Conservation (phyloP, 352 stramenopile species). For the Pythium apleroticum region DNA sequence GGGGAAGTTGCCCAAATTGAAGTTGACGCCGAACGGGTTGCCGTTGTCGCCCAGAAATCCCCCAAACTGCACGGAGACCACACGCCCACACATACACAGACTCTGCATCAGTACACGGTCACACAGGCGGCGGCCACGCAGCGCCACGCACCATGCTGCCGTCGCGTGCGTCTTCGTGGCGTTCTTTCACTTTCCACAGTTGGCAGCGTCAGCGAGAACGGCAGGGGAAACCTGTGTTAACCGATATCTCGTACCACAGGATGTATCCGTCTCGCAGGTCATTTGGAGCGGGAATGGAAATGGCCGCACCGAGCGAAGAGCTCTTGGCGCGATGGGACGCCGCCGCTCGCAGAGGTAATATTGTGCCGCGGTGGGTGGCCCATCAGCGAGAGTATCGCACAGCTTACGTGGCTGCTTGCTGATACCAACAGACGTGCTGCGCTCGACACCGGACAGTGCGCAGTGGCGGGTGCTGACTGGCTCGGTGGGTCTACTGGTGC, state of each 20-base stretch:
- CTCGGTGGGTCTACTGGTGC: slow-evolving; percentile 12
- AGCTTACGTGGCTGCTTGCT: too few relatives aligned
- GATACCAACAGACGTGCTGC: slow-evolving; percentile 28
- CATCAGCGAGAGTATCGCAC: background rate
- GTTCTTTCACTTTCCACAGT: slow-evolving; percentile 22
- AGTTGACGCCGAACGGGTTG: slow-evolving; percentile 84
- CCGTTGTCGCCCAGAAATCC: slow-evolving; percentile 62
- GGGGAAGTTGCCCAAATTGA: slow-evolving; percentile 75
- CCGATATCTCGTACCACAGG: slow-evolving; percentile 12
- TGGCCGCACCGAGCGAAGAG: background rate
- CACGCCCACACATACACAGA: background rate
- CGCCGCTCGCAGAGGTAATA: slow-evolving; percentile 14
- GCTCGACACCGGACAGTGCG: slow-evolving; percentile 1
- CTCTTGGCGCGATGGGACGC: slow-evolving; percentile 19
- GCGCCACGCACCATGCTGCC: slow-evolving; percentile 19
- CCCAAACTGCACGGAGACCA: slow-evolving; percentile 46
- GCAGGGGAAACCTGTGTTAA: slow-evolving; percentile 6
- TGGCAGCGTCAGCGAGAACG: slow-evolving; percentile 4
- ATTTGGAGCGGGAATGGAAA: background rate
- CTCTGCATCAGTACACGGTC: background rate
- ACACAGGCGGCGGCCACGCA: background rate
- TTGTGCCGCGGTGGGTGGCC: too few relatives aligned
- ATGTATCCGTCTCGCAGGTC: background rate
- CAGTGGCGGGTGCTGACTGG: slow-evolving; percentile 17
- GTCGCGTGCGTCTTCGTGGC: background rate